Conservation (phyloP, 495 filamentous ascomycete genomes). For the Evernia prunastri region DNA sequence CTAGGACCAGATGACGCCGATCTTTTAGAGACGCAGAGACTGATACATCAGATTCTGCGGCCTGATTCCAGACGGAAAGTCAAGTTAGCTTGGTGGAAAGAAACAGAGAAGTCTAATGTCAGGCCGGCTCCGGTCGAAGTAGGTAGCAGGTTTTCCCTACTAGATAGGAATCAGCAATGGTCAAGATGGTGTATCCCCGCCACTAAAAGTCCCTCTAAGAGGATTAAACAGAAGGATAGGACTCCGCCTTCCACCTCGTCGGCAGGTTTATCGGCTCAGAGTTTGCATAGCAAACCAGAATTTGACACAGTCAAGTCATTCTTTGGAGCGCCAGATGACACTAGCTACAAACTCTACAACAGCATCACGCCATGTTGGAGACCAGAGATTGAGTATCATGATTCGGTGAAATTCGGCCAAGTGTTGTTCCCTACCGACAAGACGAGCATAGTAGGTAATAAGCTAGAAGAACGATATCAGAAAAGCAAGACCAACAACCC, state of each 20-base stretch:
- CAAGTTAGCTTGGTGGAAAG: background rate
- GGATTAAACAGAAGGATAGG: background rate
- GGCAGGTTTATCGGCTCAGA: background rate
- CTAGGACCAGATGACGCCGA: slow-evolving; percentile 19
- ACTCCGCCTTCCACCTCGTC: background rate
- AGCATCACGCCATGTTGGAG: background rate
- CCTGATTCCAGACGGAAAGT: background rate
- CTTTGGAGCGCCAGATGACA: slow-evolving; percentile 4
- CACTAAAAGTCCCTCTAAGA: background rate
- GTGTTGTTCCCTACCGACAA: background rate
- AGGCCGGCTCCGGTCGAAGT: slow-evolving; percentile 11
- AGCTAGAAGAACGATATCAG: background rate
- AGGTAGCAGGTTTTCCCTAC: slow-evolving; percentile 13
- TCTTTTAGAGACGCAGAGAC: slow-evolving; percentile 17
- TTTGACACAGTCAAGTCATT: slow-evolving; percentile 2
- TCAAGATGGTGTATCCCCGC: slow-evolving; percentile 10
- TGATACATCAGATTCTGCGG: slow-evolving; percentile 15
- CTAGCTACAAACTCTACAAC: background rate
- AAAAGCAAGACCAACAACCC: background rate
- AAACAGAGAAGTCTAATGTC: background rate
- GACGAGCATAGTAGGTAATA: background rate
- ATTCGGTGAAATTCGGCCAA: slow-evolving; percentile 11
- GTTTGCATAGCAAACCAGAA: background rate
- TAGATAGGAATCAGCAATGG: slow-evolving; percentile 12
- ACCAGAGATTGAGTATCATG: background rate